Evolutionary conservation across 257 asterid genomes (phyloP).

Genomic region (Solanum infundibuliforme): DNA sequence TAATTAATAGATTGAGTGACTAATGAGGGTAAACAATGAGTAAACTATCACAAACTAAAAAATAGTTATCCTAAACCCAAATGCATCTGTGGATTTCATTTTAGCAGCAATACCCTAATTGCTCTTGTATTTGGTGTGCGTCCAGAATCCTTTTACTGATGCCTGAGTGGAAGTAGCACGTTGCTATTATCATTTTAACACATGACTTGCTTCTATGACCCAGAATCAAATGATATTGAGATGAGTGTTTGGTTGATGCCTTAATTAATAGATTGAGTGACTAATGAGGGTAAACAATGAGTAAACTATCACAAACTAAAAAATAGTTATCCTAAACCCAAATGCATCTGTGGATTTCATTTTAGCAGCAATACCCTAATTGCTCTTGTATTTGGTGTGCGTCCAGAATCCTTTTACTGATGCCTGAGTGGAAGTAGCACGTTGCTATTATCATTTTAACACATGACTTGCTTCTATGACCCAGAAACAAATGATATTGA

Average conservation of each 20-base stretch:
- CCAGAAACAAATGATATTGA: neutral
- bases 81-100: too few relatives aligned
- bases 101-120: too few relatives aligned
- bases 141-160: too few relatives aligned
- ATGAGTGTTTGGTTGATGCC: neutral
- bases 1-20: too few relatives aligned
- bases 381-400: neutral
- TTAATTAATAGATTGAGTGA: neutral
- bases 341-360: neutral
- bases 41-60: too few relatives aligned
- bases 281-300: neutral
- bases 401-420: neutral
- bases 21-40: too few relatives aligned
- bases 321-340: neutral
- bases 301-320: neutral
- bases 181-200: neutral
- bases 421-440: neutral
- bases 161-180: neutral
- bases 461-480: neutral
- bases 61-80: too few relatives aligned
- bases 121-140: too few relatives aligned
- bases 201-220: neutral
- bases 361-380: neutral
- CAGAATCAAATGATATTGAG: neutral
- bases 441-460: neutral